phyloP scores from a whole-genome alignment of 1,139 yeast species.

The Pneumocystis murina region DNA sequence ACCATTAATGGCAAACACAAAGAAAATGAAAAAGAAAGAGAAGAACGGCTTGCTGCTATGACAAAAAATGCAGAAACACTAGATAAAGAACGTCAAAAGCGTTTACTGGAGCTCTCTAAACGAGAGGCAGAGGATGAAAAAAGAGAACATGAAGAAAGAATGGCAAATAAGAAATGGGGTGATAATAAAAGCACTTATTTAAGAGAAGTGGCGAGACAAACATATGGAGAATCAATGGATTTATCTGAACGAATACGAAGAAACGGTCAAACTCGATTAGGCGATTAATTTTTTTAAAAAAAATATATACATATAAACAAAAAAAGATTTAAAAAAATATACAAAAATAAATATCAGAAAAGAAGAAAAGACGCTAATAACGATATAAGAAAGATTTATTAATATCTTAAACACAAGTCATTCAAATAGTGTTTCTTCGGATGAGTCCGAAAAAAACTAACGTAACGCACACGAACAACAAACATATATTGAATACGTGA shows the following conservation, averaged over 20 bases:
- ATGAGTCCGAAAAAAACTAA: no score
- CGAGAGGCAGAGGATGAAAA: neutral
- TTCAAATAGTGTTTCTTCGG: no score
- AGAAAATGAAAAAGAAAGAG: constrained; percentile 1
- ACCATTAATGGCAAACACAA: neutral
- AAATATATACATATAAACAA: no score
- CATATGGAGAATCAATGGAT: neutral
- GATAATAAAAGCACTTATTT: neutral
- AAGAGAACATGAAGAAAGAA: constrained; percentile 3
- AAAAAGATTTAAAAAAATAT: no score
- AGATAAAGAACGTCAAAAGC: constrained; percentile 2
- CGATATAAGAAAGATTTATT: no score
- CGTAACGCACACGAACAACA: neutral
- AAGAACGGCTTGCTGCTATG: constrained; percentile 7
- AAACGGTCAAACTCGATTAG: neutral
- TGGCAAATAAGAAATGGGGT: neutral
- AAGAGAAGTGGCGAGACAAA: neutral
- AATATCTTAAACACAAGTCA: no score
- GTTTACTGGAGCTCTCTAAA: neutral
- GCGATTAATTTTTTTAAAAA: neutral
- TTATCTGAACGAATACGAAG: constrained; percentile 9
- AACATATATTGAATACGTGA: constrained; percentile 16
- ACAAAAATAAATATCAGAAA: neutral
- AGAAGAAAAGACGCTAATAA: no score
- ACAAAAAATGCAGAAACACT: constrained; percentile 4